Evolutionary conservation across 148 eudicot species (phyloP), one percentile per base, ranked within the genome.

Genomic region (Silene conica): DNA sequence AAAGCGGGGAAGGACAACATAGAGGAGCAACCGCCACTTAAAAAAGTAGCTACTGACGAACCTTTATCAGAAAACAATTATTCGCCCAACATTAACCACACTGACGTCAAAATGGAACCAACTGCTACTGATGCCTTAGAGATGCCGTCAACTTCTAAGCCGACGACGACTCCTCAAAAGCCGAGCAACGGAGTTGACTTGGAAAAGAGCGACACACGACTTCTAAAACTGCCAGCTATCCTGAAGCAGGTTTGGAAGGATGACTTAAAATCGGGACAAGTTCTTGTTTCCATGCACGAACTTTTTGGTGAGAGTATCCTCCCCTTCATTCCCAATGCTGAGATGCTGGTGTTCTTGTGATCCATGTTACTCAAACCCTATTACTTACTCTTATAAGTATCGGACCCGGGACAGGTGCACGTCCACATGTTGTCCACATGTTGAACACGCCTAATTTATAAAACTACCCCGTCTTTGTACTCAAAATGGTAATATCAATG

Each of bases 161-260:
- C 64, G 56, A 63, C 19, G 43, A 31, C 72, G 22, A 67, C 23
- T 16, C 64, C 72, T 52, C 50, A 71, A 52, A 63, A 64, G 48
- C 56, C 56, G 41, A 56, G 50, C 60, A 62, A 67, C n/a, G 63
- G 62, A 75, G 72, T 64, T 63, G 77, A 72, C 25, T 62, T 67
- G 15, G 57, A 73, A 63, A 70, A 74, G 66, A 73, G 75, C 21
- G 62, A 64, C 31, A 70, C 25, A 48, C 81, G 60, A 58, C 54
- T 78, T 71, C 31, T 71, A 67, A 79, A 82, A 67, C 45, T 77
- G 72, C 34, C 85, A 58, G 88, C 90, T 25, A 72, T 85, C 31
- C 80, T 85, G 22, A 80, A 83, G 70, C 95, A 85, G 80, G 77
- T 78, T 60, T 90, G 95, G 95, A 88, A 88, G 80, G 90, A 90